These are phyloP conservation scores for Schizophyllum commune DNA, from an alignment of 1,284 basidiomycete genomes.

Conservation along the genomic window DNA sequence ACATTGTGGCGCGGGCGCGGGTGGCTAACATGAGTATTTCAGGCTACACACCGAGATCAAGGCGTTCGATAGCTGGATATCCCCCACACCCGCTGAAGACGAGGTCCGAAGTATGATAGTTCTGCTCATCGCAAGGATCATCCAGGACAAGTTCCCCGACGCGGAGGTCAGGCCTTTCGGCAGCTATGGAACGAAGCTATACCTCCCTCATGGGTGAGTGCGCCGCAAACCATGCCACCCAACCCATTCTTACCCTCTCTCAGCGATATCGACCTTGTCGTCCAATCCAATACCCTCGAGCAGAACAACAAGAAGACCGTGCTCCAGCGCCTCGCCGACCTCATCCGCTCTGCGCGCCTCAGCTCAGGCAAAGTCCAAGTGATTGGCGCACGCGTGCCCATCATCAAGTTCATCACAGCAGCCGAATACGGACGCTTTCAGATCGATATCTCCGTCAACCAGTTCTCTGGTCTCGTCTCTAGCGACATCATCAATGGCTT, in stretches of 20 bases:
- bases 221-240: background rate
- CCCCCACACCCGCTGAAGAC: slow-evolving; percentile 81
- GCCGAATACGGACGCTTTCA: slow-evolving; percentile 66
- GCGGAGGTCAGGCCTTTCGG: slow-evolving; percentile 87
- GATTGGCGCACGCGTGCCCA: slow-evolving; percentile 89
- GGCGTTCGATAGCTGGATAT: slow-evolving; percentile 84
- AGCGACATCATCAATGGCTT: slow-evolving; percentile 81
- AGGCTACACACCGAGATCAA: slow-evolving; percentile 82
- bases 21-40: background rate
- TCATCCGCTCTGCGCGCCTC: slow-evolving; percentile 53
- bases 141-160: slow-evolving; percentile 67
- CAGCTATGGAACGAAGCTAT: slow-evolving; percentile 90
- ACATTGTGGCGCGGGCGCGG: background rate
- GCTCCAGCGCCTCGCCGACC: slow-evolving; percentile 56
- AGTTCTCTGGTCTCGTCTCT: slow-evolving; percentile 77
- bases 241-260: slow-evolving; percentile 10
- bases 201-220: slow-evolving; percentile 87
- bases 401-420: slow-evolving; percentile 85
- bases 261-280: slow-evolving; percentile 74
- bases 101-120: slow-evolving; percentile 77
- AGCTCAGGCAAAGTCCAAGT: slow-evolving; percentile 67
- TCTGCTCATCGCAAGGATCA: slow-evolving; percentile 60
- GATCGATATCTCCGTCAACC: slow-evolving; percentile 89
- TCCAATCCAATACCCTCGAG: slow-evolving; percentile 60
- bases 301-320: slow-evolving; percentile 51